Conservation (phyloP, 1,284 basidiomycete genomes). For the Microbotryum silenes-acaulis region DNA sequence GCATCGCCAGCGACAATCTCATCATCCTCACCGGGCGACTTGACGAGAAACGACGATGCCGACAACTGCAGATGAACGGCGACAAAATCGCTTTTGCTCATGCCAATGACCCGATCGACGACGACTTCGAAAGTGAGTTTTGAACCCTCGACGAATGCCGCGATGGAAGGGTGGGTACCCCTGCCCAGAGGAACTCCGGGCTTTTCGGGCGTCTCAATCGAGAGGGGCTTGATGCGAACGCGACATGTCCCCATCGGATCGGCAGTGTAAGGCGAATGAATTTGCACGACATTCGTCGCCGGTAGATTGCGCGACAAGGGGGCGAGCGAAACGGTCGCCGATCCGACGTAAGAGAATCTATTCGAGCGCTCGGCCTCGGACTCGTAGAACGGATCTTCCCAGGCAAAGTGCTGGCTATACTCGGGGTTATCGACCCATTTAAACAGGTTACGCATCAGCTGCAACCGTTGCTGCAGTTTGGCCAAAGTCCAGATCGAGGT, state of each 20-base stretch:
- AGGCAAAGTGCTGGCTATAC: conserved; percentile 86
- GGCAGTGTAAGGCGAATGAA: conserved; percentile 83
- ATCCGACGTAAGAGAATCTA: conserved; percentile 78
- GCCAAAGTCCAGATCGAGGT: conserved; percentile 87
- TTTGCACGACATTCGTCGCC: conserved; percentile 64
- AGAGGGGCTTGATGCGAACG: conserved; percentile 57
- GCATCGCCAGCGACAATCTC: conserved; percentile 70
- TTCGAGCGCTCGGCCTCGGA: conserved; percentile 44
- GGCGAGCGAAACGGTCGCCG: conserved; percentile 70
- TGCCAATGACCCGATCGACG: conserved; percentile 74
- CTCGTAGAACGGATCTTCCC: conserved; percentile 87
- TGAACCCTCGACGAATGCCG: conserved; percentile 57
- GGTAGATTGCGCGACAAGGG: conserved; percentile 72
- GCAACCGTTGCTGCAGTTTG: conserved; percentile 76
- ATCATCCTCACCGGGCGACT: conserved; percentile 54
- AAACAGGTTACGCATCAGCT: conserved; percentile 87
- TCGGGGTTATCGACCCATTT: conserved; percentile 87
- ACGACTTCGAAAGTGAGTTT: conserved; percentile 73
- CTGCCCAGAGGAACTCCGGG: conserved; percentile 7
- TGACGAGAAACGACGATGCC: conserved; percentile 69
- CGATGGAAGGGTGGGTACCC: conserved; percentile 57
- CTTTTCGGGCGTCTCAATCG: conserved; percentile 37
- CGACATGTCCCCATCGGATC: conserved; percentile 89
- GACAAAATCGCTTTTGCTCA: conserved; percentile 65
- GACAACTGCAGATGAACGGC: conserved; percentile 75